A percentile compares a stretch with the other conserved stretches of the same genome.
Conservation (phyloP, 495 filamentous ascomycete genomes). For the Arthonia radiata region DNA sequence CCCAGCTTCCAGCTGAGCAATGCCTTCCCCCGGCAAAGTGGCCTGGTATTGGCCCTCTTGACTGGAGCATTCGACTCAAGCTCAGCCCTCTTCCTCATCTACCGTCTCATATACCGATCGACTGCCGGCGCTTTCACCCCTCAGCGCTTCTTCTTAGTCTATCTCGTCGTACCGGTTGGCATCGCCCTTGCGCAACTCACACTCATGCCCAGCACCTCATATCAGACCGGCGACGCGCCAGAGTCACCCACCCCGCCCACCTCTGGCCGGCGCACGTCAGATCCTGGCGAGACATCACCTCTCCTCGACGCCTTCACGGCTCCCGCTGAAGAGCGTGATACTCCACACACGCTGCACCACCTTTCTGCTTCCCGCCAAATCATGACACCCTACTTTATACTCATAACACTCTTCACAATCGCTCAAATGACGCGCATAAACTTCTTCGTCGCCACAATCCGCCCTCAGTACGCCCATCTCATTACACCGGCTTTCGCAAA, state of each 20-base stretch:
- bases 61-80: conserved; percentile 82
- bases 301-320: too few relatives aligned
- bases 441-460: conserved; percentile 86
- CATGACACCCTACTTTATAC: conserved; percentile 57
- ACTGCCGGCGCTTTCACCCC: conserved; percentile 34
- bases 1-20: conserved; percentile 84
- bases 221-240: conserved; percentile 77
- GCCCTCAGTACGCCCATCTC: conserved; percentile 60
- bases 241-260: too few relatives aligned
- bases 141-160: conserved; percentile 48
- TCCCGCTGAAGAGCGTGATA: too few relatives aligned
- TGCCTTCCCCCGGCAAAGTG: conserved; percentile 65
- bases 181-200: conserved; percentile 46
- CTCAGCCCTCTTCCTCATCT: conserved; percentile 69
- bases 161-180: conserved; percentile 46
- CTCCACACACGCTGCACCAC: conserved; percentile 67
- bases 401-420: conserved; percentile 71
- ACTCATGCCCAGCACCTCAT: conserved; percentile 55
- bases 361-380: conserved; percentile 50
- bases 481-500: conserved; percentile 35
- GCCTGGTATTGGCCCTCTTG: conserved; percentile 58
- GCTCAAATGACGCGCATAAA: conserved; percentile 90
- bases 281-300: too few relatives aligned
- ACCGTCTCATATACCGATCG: conserved; percentile 47
- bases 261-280: too few relatives aligned